These are phyloP conservation scores for Climacium dendroides DNA, from an alignment of 225 moss, liverwort and hornwort species.

Conservation along the genomic window DNA sequence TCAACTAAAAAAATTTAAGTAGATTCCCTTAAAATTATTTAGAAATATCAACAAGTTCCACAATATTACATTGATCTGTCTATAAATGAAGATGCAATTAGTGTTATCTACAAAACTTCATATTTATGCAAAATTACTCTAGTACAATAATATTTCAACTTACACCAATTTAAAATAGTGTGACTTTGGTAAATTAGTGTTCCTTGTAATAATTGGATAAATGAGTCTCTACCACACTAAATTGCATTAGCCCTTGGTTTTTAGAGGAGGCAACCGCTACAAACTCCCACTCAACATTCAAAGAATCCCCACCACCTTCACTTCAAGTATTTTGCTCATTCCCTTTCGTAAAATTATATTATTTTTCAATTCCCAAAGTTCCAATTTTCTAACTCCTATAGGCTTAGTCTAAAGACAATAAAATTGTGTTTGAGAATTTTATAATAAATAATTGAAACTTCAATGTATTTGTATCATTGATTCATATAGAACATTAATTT, in stretches of 20 bases:
- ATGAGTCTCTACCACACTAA: too few species aligned
- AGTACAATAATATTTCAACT: background rate
- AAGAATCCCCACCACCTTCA: too few species aligned
- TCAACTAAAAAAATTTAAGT: background rate
- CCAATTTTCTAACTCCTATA: accelerated
- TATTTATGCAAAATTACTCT: background rate
- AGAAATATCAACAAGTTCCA: background rate
- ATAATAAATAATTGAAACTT: background rate
- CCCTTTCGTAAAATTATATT: background rate
- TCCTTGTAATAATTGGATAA: too few species aligned
- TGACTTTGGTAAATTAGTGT: background rate
- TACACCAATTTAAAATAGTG: too few species aligned
- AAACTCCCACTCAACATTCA: too few species aligned
- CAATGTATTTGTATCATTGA: background rate
- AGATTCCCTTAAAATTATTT: background rate
- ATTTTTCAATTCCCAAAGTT: background rate
- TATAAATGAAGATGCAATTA: too few species aligned
- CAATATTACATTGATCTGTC: background rate
- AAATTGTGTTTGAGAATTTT: background rate
- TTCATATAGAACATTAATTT: background rate
- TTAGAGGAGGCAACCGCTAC: background rate
- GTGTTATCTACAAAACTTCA: background rate
- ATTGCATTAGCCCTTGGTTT: background rate
- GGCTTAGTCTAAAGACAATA: background rate
- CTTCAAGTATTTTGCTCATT: background rate